Evolutionary conservation across 2,329 filamentous ascomycete genomes (phyloP), one percentile per base, ranked within the genome.

Genomic region (Pestalotiopsis fici): DNA sequence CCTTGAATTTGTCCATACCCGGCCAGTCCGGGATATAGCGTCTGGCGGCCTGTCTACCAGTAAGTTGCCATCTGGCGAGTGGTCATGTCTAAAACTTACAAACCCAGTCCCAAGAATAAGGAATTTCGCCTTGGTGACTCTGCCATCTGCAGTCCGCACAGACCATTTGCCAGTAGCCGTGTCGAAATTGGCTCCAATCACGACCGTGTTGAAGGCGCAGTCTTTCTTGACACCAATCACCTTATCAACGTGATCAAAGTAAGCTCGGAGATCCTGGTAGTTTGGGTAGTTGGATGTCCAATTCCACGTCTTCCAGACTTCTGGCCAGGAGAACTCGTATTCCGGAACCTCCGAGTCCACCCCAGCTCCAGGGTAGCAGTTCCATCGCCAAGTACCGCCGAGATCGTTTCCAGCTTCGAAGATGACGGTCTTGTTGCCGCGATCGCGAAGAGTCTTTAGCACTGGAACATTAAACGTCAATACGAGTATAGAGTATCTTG

Each of bases 11-110:
- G 23, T 88, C 83, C 69, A 90, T 82, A 13, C 88, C 88, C 12
- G 83, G 82, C 83, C 86, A 90, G 66, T 87, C 82, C 0, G 89
- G 89, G 50, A 88, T 85, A 69, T 91, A 85, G n/a, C 87, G 80
- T 73, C 87, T 88, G 1, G 88, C 86, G 0, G 88, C 83, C 80
- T 82, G n/a, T n/a, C n/a, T n/a, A n/a, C n/a, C n/a, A 50, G 4
- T 31, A n/a, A n/a, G n/a, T n/a, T n/a, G n/a, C n/a, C n/a, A n/a
- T n/a, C n/a, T n/a, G n/a, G n/a, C n/a, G n/a, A n/a, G n/a, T n/a
- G n/a, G n/a, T n/a, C n/a, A n/a, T n/a, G n/a, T n/a, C n/a, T n/a
- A n/a, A n/a, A 5, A 56, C 62, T 57, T 11, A 81, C 79, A 66
- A 89, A 88, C 1, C 87, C 87, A 0, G 84, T 84, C 1, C 84